Evolutionary conservation across 495 filamentous ascomycete genomes (phyloP).

Genomic region (Penicillium herquei): DNA sequence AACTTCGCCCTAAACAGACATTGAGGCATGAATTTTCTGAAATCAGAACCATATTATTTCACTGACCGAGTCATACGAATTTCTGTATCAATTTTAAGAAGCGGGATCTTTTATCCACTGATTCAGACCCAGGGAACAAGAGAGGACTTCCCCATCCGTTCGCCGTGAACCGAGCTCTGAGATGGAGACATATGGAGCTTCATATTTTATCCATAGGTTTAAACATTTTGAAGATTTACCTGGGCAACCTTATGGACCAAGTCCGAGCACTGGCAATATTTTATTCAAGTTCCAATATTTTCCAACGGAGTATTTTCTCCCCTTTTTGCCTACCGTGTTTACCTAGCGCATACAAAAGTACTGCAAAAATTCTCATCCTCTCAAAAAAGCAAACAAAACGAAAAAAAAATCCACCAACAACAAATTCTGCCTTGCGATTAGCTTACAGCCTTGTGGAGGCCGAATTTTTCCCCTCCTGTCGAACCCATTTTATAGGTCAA

Average conservation of each 20-base stretch:
- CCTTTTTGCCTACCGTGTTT: not conserved
- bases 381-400: not conserved
- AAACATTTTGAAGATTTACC: too few species aligned
- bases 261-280: not conserved
- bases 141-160: slow-evolving; percentile 1
- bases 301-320: not conserved
- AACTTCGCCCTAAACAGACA: too few species aligned
- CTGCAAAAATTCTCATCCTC: not conserved
- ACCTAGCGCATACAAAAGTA: not conserved
- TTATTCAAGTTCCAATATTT: not conserved
- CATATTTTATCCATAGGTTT: too few species aligned
- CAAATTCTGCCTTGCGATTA: not conserved
- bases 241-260: not conserved
- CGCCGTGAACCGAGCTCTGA: not conserved
- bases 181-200: not conserved
- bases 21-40: too few species aligned
- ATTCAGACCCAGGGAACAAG: not conserved
- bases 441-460: not conserved
- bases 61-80: too few species aligned
- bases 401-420: too few species aligned
- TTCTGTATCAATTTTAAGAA: not conserved
- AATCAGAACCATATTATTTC: too few species aligned
- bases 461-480: not conserved
- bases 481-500: not conserved
- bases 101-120: not conserved